These are phyloP conservation scores for Albizia julibrissin DNA, from an alignment of 306 rosid genomes.

Conservation along the genomic window DNA sequence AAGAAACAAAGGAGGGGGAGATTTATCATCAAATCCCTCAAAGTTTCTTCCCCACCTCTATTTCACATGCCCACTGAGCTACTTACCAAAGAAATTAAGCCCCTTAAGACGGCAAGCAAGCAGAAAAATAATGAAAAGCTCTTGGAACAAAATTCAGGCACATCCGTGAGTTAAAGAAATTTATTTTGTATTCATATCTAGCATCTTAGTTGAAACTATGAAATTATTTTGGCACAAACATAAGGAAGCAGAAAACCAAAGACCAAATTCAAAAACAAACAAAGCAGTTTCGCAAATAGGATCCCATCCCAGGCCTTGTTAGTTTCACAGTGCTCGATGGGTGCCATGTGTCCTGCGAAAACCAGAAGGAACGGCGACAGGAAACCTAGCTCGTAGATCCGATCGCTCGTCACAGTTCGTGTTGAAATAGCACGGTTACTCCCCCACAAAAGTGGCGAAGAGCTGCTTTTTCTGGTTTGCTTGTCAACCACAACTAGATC, in stretches of 20 bases:
- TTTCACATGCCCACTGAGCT: neutral
- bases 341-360: neutral
- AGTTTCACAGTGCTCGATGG: slow-evolving; percentile 77
- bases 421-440: too few species aligned
- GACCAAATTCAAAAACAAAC: neutral
- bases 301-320: slow-evolving; percentile 68
- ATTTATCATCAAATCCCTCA: neutral
- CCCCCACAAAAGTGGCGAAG: too few species aligned
- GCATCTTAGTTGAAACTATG: slow-evolving; percentile 32
- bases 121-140: neutral
- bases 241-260: neutral
- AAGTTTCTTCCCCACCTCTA: neutral
- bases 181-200: slow-evolving; percentile 5
- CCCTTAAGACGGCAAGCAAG: neutral
- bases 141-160: neutral
- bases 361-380: neutral
- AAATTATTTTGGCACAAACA: slow-evolving; percentile 23
- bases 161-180: neutral
- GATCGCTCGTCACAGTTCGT: neutral
- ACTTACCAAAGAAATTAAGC: neutral
- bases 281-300: slow-evolving; percentile 51
- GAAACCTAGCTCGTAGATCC: neutral
- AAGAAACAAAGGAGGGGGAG: too few species aligned
- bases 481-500: too few species aligned
- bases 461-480: too few species aligned